Conservation (phyloP, 306 rosid species). For the Rosa chinensis region DNA sequence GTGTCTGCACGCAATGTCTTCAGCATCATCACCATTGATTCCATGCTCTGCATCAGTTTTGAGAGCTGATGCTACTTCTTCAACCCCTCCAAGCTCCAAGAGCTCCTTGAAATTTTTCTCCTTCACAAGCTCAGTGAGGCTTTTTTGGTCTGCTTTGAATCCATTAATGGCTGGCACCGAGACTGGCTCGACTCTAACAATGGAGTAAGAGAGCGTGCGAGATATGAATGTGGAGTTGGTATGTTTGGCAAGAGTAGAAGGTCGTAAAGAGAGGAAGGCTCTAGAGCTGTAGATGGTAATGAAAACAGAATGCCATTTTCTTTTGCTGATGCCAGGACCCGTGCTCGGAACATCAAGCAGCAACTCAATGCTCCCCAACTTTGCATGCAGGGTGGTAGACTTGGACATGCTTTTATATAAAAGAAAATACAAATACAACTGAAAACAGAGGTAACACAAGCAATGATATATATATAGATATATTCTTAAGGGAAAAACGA, state of each 20-base stretch:
- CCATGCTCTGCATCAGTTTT: slow-evolving; percentile 25
- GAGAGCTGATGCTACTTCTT: slow-evolving; percentile 31
- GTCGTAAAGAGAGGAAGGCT: slow-evolving; percentile 24
- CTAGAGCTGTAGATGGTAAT: slow-evolving; percentile 49
- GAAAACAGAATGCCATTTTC: slow-evolving; percentile 54
- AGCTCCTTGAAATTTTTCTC: slow-evolving; percentile 32
- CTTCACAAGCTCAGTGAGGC: slow-evolving; percentile 31
- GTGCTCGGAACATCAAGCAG: slow-evolving; percentile 1
- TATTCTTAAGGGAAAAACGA: no score
- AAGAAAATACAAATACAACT: no score
- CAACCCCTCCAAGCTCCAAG: slow-evolving; percentile 32
- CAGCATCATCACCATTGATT: slow-evolving; percentile 11
- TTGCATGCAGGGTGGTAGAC: no score
- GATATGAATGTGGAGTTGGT: background rate
- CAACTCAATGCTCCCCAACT: no score
- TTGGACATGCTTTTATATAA: no score
- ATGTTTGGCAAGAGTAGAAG: background rate
- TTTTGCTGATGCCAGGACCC: slow-evolving; percentile 10
- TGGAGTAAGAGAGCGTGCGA: slow-evolving; percentile 25
- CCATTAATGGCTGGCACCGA: background rate
- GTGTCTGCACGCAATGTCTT: slow-evolving; percentile 11
- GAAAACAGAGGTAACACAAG: no score
- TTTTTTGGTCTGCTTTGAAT: slow-evolving; percentile 23
- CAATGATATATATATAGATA: no score
- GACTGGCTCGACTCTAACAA: slow-evolving; percentile 12